phyloP scores from a whole-genome alignment of 2,329 filamentous ascomycete species.

The Cladobotryum mycophilum region DNA sequence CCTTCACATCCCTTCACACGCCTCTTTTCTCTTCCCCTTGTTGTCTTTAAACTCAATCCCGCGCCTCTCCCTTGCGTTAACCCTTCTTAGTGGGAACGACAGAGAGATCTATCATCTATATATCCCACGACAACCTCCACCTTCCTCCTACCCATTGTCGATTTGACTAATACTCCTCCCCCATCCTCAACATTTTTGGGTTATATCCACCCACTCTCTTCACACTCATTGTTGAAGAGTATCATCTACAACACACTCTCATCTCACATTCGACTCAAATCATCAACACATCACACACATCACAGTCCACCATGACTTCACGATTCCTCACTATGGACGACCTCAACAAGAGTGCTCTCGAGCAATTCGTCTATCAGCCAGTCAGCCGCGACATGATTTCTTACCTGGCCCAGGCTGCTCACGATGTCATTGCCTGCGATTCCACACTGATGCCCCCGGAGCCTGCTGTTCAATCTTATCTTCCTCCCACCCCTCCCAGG shows the following conservation, averaged over 20 bases:
- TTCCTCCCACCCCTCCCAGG: slow-evolving; percentile 45
- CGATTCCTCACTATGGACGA: slow-evolving; percentile 43
- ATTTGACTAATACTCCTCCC: background rate
- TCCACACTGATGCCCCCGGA: slow-evolving; percentile 45
- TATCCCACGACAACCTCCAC: background rate
- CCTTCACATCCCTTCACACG: background rate
- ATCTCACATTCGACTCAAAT: background rate
- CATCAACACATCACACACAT: slow-evolving; percentile 5
- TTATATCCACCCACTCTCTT: background rate
- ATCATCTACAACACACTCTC: background rate
- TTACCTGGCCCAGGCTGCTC: slow-evolving; percentile 68
- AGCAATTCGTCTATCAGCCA: slow-evolving; percentile 72
- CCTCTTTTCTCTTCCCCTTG: background rate
- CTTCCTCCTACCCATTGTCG: background rate
- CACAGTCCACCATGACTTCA: slow-evolving; percentile 38
- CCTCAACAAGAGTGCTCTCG: slow-evolving; percentile 68
- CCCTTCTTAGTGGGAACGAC: background rate
- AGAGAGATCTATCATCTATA: background rate
- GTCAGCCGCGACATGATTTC: slow-evolving; percentile 71
- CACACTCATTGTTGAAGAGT: too few relatives aligned
- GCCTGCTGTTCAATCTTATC: slow-evolving; percentile 25
- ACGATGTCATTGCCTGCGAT: slow-evolving; percentile 76
- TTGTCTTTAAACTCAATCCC: background rate
- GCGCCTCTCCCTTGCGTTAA: background rate
- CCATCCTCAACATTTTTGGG: background rate